Evolutionary conservation across 192 early-diverging fungal genomes (phyloP).

Genomic region (Pilaira anomala): DNA sequence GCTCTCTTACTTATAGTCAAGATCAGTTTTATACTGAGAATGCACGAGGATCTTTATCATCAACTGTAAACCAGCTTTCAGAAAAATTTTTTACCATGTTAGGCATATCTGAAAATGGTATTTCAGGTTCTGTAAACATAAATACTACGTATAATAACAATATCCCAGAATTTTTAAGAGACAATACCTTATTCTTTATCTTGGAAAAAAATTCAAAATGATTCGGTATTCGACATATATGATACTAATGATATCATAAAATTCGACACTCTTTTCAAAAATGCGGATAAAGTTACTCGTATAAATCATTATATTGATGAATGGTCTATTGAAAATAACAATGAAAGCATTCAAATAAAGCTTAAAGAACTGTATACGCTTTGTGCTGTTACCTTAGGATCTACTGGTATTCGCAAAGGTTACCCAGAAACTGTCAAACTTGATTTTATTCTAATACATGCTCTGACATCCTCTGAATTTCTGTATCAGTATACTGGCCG

Average conservation of each 20-base stretch:
- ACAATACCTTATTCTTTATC: constrained; percentile 34
- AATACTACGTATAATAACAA: neutral
- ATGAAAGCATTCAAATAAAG: constrained; percentile 36
- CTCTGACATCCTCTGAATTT: constrained; percentile 50
- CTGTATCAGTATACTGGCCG: constrained; percentile 39
- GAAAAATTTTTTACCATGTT: neutral
- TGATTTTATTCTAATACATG: constrained; percentile 51
- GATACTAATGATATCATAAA: neutral
- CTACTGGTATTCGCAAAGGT: constrained; percentile 31
- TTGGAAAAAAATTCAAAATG: constrained; percentile 33
- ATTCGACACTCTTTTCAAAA: neutral
- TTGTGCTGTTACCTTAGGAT: constrained; percentile 36
- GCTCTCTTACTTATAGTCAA: neutral
- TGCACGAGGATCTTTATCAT: neutral
- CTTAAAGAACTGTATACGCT: constrained; percentile 41
- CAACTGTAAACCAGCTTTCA: neutral
- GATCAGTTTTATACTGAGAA: neutral
- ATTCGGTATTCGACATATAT: constrained; percentile 27
- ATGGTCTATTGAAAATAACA: constrained; percentile 40
- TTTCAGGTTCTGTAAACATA: too few relatives aligned
- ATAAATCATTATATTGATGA: constrained; percentile 32
- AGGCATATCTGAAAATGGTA: neutral
- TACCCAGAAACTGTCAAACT: constrained; percentile 28
- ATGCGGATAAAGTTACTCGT: constrained; percentile 6
- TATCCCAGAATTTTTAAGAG: neutral